Evolutionary conservation across 306 rosid species (phyloP), one percentile per base, ranked within the genome.

Genomic region (Pterocarpus santalinus): DNA sequence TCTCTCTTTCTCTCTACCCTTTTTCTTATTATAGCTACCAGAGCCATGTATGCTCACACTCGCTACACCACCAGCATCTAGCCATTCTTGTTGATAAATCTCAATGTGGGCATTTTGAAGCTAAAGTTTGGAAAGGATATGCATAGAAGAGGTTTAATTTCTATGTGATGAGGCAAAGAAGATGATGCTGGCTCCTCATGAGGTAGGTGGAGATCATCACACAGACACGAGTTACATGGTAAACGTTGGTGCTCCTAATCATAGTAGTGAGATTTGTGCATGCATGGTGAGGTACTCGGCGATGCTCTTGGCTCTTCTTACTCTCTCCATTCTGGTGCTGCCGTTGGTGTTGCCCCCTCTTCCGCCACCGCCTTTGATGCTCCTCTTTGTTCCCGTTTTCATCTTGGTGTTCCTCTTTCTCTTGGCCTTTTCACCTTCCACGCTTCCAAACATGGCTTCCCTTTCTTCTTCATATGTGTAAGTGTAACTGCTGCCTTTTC

Each of bases 301-400:
- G n/a, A 77, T 85, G 88, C 22, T 90, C 56, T 67, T 92, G 90
- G 77, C 16, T 46, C 47, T 87, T 43, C 44, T 90, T 28, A 80
- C 94, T 57, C 65, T 90, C 30, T 81, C 68, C 0, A 78, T 92
- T 69, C 66, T 92, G 77, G 6, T 90, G 60, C 82, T 90, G 22
- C 97, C 97, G 1, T 75, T 90, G 76, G 86, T 90, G 14, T 58
- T 92, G 75, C 97, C 97, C 8, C 97, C 97, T 38, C 82, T 92
- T 68, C 97, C 97, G 0, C 97, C 97, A 10, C 97, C 97, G 15
- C 97, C 97, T 10, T 61, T 52, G 10, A 16, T 79, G 70, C 84
- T 92, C 16, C 77, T 92, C 70, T 80, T 92, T 43, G 33, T 92
- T 55, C 97, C 97, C 0, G 82, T 90, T 62, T 51, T 90, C 76